Conservation (phyloP, 352 stramenopile species). For the Albugo candida region DNA sequence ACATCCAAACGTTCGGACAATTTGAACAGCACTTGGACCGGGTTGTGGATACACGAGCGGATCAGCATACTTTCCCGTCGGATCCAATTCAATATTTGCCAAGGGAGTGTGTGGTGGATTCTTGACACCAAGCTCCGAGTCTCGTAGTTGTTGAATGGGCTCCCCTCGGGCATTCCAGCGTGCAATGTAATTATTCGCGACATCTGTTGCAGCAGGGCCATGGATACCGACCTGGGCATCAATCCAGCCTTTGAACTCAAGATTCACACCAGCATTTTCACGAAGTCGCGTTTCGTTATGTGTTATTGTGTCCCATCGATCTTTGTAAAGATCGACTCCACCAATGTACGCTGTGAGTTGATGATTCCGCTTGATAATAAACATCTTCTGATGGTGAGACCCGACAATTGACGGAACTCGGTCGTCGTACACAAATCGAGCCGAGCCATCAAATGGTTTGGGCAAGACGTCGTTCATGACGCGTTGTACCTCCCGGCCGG, state of each 20-base stretch:
- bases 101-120: constrained; percentile 13
- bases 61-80: neutral
- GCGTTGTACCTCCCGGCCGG: constrained; percentile 1
- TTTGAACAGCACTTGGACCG: constrained; percentile 16
- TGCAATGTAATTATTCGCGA: constrained; percentile 39
- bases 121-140: constrained; percentile 28
- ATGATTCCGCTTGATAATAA: constrained; percentile 23
- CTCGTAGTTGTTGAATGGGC: constrained; percentile 19
- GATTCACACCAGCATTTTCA: constrained; percentile 18
- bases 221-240: constrained; percentile 29
- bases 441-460: constrained; percentile 6
- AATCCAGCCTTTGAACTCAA: constrained; percentile 26
- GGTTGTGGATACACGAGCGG: too few relatives aligned
- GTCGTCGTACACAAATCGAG: constrained; percentile 38
- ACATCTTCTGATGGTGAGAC: constrained; percentile 49
- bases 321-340: constrained; percentile 28
- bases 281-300: constrained; percentile 29
- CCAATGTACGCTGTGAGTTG: constrained; percentile 26
- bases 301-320: constrained; percentile 36
- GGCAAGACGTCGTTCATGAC: constrained; percentile 12
- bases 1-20: constrained; percentile 31
- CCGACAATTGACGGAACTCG: constrained; percentile 31
- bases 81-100: constrained; percentile 3
- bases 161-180: constrained; percentile 29
- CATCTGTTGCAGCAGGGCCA: constrained; percentile 23